These are phyloP conservation scores for Drechslera avenae DNA, from an alignment of 2,329 filamentous ascomycete genomes.

Conservation along the genomic window DNA sequence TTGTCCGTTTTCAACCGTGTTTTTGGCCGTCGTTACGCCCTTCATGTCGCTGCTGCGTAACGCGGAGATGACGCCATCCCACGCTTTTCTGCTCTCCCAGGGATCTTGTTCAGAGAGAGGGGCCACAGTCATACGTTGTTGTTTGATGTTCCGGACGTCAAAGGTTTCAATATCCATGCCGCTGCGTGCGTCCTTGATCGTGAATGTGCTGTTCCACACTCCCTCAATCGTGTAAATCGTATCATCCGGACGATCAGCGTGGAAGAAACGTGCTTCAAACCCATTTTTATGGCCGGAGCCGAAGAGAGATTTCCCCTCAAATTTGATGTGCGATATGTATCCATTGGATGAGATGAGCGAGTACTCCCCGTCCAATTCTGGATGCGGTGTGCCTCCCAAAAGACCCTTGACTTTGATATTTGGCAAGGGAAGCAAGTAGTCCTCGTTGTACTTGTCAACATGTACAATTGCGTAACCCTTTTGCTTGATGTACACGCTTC, in stretches of 20 bases:
- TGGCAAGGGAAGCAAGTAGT: slow-evolving; percentile 54
- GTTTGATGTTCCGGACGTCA: slow-evolving; percentile 32
- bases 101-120: slow-evolving; percentile 50
- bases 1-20: slow-evolving; percentile 46
- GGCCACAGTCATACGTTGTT: slow-evolving; percentile 28
- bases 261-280: slow-evolving; percentile 48
- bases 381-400: slow-evolving; percentile 51
- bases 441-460: slow-evolving; percentile 52
- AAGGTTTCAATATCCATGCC: slow-evolving; percentile 47
- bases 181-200: slow-evolving; percentile 42
- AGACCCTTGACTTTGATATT: slow-evolving; percentile 55
- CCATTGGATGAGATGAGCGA: slow-evolving; percentile 51
- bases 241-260: slow-evolving; percentile 39
- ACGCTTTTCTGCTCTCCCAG: slow-evolving; percentile 54
- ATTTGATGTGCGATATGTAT: slow-evolving; percentile 51
- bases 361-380: slow-evolving; percentile 51
- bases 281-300: slow-evolving; percentile 51
- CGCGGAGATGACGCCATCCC: slow-evolving; percentile 49
- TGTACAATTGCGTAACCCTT: slow-evolving; percentile 54
- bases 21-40: slow-evolving; percentile 38
- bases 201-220: slow-evolving; percentile 50
- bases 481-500: slow-evolving; percentile 54
- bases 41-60: slow-evolving; percentile 52
- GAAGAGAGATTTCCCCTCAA: slow-evolving; percentile 51
- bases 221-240: slow-evolving; percentile 49